These are phyloP conservation scores for Hypoxylon perforatum DNA, from an alignment of 495 filamentous ascomycete genomes.

Conservation along the genomic window DNA sequence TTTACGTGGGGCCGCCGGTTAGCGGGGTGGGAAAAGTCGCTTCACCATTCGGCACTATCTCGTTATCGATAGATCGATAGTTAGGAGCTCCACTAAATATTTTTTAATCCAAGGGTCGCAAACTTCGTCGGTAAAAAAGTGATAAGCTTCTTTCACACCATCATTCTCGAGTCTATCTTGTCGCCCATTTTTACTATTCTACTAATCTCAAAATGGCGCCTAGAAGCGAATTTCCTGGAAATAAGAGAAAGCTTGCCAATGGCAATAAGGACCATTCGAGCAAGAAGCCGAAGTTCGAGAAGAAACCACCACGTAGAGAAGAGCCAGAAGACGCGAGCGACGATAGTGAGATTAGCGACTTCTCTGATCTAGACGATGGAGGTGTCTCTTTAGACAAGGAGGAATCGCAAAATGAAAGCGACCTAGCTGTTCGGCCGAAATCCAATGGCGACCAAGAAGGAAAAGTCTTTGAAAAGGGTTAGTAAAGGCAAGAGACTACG, in stretches of 20 bases:
- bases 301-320: conserved; percentile 39
- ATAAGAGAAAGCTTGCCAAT: conserved; percentile 56
- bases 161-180: conserved; percentile 3
- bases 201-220: conserved; percentile 42
- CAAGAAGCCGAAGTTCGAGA: conserved; percentile 62
- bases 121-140: not conserved
- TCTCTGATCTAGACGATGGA: conserved; percentile 51
- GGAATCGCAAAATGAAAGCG: conserved; percentile 25
- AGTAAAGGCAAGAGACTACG: conserved; percentile 15
- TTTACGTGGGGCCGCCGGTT: conserved; percentile 27
- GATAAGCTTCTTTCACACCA: not conserved
- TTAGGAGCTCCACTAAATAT: conserved; percentile 44
- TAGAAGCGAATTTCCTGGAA: conserved; percentile 35
- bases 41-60: conserved; percentile 56
- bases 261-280: conserved; percentile 48
- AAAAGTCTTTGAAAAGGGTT: conserved; percentile 49
- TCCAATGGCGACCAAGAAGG: conserved; percentile 34
- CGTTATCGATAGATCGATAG: not conserved
- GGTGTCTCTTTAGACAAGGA: conserved; percentile 38
- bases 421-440: conserved; percentile 19
- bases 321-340: conserved; percentile 40
- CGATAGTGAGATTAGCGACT: conserved; percentile 50
- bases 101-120: conserved; percentile 26
- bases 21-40: conserved; percentile 11
- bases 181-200: not conserved